Conservation (phyloP, 139 green algal genomes). For the Tetradesmus lagerheimii region DNA sequence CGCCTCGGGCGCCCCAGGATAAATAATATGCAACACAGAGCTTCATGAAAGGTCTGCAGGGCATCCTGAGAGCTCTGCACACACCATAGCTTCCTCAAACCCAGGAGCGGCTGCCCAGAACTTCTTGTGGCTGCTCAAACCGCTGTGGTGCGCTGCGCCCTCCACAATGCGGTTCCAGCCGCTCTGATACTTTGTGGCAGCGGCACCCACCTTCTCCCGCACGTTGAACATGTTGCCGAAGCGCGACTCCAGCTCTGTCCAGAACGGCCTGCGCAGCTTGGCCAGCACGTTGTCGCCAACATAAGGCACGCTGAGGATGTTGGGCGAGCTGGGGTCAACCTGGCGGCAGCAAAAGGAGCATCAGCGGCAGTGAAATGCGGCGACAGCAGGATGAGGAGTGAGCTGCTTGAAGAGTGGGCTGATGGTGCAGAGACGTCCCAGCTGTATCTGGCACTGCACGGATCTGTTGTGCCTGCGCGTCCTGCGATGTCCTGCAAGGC, state of each 20-base stretch:
- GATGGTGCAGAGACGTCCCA: too few relatives aligned
- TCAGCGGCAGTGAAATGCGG: not conserved
- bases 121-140: not conserved
- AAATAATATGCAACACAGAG: too few relatives aligned
- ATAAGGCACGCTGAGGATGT: constrained; percentile 77
- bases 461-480: too few relatives aligned
- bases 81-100: too few relatives aligned
- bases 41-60: too few relatives aligned
- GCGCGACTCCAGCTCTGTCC: constrained; percentile 75
- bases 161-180: not conserved
- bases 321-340: constrained; percentile 76
- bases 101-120: not conserved
- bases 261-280: constrained; percentile 73
- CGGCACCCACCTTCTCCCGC: constrained; percentile 55
- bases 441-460: too few relatives aligned
- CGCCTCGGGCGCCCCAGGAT: too few relatives aligned
- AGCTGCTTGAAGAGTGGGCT: too few relatives aligned
- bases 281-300: constrained; percentile 64
- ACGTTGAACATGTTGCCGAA: constrained; percentile 87
- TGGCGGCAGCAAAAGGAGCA: constrained; percentile 45
- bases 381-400: not conserved
- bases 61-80: too few relatives aligned
- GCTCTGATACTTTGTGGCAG: not conserved
- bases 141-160: too few relatives aligned
- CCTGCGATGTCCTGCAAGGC: too few relatives aligned